phyloP scores from a whole-genome alignment of 371 early-diverging fungal genomes.

The Chytridium lagenaria region DNA sequence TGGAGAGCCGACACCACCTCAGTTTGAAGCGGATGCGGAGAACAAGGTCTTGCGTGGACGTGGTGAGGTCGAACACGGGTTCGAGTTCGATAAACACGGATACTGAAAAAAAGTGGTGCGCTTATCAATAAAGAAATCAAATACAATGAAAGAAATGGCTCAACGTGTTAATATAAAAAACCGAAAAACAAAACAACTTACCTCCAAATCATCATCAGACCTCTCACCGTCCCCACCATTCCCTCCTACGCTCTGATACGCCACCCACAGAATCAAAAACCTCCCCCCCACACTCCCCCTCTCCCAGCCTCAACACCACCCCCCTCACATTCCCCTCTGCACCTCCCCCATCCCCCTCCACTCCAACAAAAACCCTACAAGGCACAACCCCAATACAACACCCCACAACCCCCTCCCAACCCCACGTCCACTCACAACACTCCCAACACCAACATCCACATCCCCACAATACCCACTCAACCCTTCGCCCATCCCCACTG shows the following conservation, averaged over 20 bases:
- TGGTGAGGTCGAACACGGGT: background rate
- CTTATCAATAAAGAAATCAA: no score
- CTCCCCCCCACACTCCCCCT: background rate
- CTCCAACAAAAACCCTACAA: background rate
- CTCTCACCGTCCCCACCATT: background rate
- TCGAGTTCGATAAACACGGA: background rate
- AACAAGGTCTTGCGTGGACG: background rate
- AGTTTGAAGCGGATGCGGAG: conserved; percentile 1
- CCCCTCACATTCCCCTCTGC: background rate
- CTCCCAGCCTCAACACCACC: background rate
- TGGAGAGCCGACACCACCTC: background rate
- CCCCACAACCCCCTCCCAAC: background rate
- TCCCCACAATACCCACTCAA: background rate
- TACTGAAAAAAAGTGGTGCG: background rate
- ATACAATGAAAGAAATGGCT: background rate
- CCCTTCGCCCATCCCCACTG: conserved; percentile 5
- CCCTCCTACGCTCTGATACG: background rate
- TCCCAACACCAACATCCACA: background rate
- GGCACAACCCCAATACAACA: background rate
- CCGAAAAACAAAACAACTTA: background rate
- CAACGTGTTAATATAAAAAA: background rate
- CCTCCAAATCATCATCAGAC: conserved; percentile 2
- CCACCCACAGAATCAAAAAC: background rate
- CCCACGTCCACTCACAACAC: background rate
- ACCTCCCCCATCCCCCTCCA: background rate